phyloP scores from a whole-genome alignment of 2,329 filamentous ascomycete genomes.

The Neospermospora avenae region DNA sequence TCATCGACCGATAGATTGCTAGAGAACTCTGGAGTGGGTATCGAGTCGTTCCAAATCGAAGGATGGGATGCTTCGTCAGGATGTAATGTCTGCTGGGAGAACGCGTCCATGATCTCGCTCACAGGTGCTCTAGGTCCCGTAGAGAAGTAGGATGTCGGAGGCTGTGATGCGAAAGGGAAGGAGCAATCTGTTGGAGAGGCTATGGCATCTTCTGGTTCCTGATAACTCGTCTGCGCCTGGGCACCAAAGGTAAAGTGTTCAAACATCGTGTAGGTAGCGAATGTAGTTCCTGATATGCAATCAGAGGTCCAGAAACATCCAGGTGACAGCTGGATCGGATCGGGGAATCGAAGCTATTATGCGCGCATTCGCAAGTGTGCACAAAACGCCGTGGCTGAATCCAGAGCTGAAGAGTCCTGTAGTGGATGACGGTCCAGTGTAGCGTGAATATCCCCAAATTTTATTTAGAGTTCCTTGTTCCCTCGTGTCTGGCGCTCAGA shows the following conservation, averaged over 20 bases:
- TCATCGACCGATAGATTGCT: conserved; percentile 3
- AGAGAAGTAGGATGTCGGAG: conserved; percentile 6
- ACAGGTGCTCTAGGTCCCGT: not conserved
- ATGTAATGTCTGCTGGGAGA: conserved; percentile 17
- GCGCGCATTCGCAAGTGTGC: conserved; percentile 18
- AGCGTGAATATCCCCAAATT: not conserved
- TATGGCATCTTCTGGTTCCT: conserved; percentile 10
- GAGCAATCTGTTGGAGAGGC: conserved; percentile 28
- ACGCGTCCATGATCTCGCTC: conserved; percentile 13
- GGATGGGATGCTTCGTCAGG: conserved; percentile 17
- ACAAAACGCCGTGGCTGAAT: conserved; percentile 23
- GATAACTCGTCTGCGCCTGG: conserved; percentile 15
- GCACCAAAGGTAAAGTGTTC: conserved; percentile 30
- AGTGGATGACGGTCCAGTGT: conserved; percentile 8
- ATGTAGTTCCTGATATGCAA: conserved; percentile 2
- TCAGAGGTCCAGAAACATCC: not conserved
- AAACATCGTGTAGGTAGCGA: conserved; percentile 24
- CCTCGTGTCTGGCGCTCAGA: not conserved
- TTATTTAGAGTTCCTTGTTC: not conserved
- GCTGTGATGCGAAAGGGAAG: conserved; percentile 16
- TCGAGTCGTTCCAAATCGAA: conserved; percentile 17
- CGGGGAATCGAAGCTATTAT: conserved; percentile 15
- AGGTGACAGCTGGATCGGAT: not conserved
- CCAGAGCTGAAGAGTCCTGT: conserved; percentile 7
- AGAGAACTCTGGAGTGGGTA: conserved; percentile 16